Percentiles rank a stretch among this genome's conserved stretches.
These are phyloP conservation scores for Haplosporangium gracile DNA, from an alignment of 192 early-diverging fungal genomes.

Conservation along the genomic window DNA sequence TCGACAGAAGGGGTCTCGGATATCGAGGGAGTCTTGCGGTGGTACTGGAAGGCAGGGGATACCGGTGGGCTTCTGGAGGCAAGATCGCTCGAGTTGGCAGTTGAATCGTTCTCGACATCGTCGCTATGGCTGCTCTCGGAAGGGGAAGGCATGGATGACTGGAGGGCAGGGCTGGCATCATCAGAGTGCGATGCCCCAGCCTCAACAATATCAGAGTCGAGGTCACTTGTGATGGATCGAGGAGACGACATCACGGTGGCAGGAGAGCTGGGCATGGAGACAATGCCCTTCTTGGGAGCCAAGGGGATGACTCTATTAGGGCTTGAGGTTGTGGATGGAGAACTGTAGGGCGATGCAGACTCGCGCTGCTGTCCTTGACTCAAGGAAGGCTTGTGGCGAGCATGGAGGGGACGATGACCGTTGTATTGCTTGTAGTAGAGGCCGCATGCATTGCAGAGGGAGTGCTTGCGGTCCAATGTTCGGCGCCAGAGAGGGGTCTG, in stretches of 20 bases:
- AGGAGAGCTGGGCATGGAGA: conserved; percentile 8
- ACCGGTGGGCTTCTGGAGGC: not conserved
- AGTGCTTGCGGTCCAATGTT: conserved; percentile 80
- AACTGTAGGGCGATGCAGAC: conserved; percentile 23
- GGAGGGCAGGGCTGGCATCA: not conserved
- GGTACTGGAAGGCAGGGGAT: not conserved
- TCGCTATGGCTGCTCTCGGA: conserved; percentile 1
- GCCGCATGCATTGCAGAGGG: conserved; percentile 95
- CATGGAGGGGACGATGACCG: conserved; percentile 78
- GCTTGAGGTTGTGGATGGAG: conserved; percentile 1
- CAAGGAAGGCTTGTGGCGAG: conserved; percentile 59
- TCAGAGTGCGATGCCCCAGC: not conserved
- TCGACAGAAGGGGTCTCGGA: not conserved
- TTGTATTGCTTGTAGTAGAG: conserved; percentile 94
- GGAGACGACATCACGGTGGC: conserved; percentile 18
- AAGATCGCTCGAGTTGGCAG: not conserved
- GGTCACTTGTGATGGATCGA: conserved; percentile 16
- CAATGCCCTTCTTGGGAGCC: conserved; percentile 25
- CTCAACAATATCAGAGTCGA: conserved; percentile 11
- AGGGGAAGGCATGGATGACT: not conserved
- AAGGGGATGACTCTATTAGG: conserved; percentile 10
- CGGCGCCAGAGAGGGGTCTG: conserved; percentile 92
- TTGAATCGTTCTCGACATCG: not conserved
- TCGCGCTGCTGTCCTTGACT: conserved; percentile 29
- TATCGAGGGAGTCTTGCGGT: not conserved